Evolutionary conservation across 352 stramenopile genomes (phyloP), one percentile per base, ranked within the genome.

Genomic region (Globisporangium nagaii): DNA sequence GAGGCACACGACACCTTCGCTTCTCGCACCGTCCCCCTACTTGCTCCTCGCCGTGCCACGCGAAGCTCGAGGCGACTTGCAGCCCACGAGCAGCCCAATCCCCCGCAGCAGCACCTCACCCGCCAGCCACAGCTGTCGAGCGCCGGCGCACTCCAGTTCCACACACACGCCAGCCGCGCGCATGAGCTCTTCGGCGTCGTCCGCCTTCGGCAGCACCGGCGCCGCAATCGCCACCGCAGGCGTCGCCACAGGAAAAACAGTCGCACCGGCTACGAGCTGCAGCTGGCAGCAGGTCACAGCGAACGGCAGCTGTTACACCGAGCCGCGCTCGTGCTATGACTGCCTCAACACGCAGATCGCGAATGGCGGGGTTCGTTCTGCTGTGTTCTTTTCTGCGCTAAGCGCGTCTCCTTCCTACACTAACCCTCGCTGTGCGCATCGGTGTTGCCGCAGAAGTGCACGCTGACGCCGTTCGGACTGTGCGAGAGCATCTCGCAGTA

Each of bases 301-400:
- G 28, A 43, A 70, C 35, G 54, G 56, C 37, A 30, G 32, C 36
- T 87, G 76, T 62, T 61, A 58, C 42, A 22, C 82, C 4, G 22
- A 75, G 65, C 76, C 76, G 32, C 76, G 76, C 27, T 70, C 71
- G 19, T 86, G 75, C 62, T 78, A 71, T 45, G 70, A 85, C 58
- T 87, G 76, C 49, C 68, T 87, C 46, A 85, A 87, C 35, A 59
- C 56, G 20, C 35, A 19, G n/a, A 63, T 78, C 0, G 58, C 54
- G 4, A 71, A 45, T 12, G 49, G 62, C 9, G 58, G 83, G 49
- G 73, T 84, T 50, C 19, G 58, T 42, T n/a, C n/a, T n/a, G n/a
- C n/a, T n/a, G n/a, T n/a, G n/a, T n/a, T n/a, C n/a, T n/a, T n/a
- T n/a, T n/a, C n/a, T n/a, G n/a, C n/a, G n/a, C n/a, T n/a, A n/a